Evolutionary conservation across 352 stramenopile species (phyloP), one percentile per base, ranked within the genome.

Genomic region (Phytophthora citrophthora): DNA sequence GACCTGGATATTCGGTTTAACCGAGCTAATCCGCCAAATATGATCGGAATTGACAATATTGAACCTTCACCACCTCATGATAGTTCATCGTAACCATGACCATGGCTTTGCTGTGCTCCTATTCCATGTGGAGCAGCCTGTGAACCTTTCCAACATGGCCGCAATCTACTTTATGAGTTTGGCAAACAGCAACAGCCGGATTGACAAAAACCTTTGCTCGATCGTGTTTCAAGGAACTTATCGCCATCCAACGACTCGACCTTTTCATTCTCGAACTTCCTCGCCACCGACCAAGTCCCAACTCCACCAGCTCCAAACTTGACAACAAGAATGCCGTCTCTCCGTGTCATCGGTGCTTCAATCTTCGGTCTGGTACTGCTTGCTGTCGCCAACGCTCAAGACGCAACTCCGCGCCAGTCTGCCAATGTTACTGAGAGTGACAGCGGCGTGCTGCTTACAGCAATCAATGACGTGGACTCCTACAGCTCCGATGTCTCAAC

Each of bases 401-500:
- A 38, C 9, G 12, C 16, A 18, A 54, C 47, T 5, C 47, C 31
- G 18, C 31, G 40, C 24, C 41, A 49, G 32, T 49, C 58, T 9
- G 20, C 36, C 43, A 51, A 57, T 11, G 48, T 58, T n/a, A 66
- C 59, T 52, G 52, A 73, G 18, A 20, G 26, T 23, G 53, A 70
- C 24, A 61, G 40, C 11, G 20, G 38, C 4, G 38, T 76, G 54
- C 57, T 81, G 23, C 41, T 79, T 40, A 40, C 76, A 36, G 70
- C 68, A 3, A 31, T 75, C 2, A 58, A 61, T 8, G 52, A 65
- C 18, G 57, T 63, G 24, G 54, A 45, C 11, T 55, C 73, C 41
- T 81, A 79, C 70, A 60, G 51, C 12, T 44, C 53, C 11, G 18
- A 54, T 31, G 61, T 79, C 40, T 62, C 15, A 2, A 53, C 51